These are phyloP conservation scores for Flaveria sonorensis DNA, from an alignment of 129 eudicot genomes.

Conservation along the genomic window DNA sequence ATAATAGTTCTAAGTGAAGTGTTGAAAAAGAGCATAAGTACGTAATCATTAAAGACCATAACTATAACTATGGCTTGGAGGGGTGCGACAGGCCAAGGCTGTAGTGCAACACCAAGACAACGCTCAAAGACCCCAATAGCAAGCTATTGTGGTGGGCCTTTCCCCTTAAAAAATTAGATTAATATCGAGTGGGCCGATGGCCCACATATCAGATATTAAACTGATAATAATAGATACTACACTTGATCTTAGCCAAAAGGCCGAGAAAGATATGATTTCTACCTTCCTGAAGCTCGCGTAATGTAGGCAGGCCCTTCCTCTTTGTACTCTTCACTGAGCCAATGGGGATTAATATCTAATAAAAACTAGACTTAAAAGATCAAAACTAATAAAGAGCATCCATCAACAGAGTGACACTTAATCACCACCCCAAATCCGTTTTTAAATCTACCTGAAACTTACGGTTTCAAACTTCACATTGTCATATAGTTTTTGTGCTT, in stretches of 20 bases:
- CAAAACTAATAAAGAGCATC: not conserved
- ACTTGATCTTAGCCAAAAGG: constrained; percentile 86
- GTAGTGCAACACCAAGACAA: not conserved
- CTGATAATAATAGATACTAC: constrained; percentile 77
- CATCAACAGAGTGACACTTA: too few relatives aligned
- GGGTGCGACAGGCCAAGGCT: constrained; percentile 22
- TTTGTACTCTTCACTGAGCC: constrained; percentile 9
- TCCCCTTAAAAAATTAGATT: constrained; percentile 24
- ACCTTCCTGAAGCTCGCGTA: not conserved
- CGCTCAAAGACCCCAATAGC: too few relatives aligned
- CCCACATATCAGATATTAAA: constrained; percentile 38
- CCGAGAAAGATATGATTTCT: constrained; percentile 70
- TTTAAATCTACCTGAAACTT: too few relatives aligned
- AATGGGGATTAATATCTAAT: too few relatives aligned
- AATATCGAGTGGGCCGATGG: constrained; percentile 29
- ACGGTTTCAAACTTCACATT: too few relatives aligned
- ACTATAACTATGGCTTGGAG: not conserved
- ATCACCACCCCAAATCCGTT: too few relatives aligned
- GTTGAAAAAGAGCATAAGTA: too few relatives aligned
- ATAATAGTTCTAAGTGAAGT: too few relatives aligned
- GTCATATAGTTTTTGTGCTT: too few relatives aligned
- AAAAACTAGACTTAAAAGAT: too few relatives aligned
- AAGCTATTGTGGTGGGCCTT: constrained; percentile 21
- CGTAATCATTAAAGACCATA: too few relatives aligned
- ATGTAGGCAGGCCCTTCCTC: not conserved